Evolutionary conservation across 2,329 filamentous ascomycete genomes (phyloP), one percentile per base, ranked within the genome.

Genomic region (Meredithiella fracta): DNA sequence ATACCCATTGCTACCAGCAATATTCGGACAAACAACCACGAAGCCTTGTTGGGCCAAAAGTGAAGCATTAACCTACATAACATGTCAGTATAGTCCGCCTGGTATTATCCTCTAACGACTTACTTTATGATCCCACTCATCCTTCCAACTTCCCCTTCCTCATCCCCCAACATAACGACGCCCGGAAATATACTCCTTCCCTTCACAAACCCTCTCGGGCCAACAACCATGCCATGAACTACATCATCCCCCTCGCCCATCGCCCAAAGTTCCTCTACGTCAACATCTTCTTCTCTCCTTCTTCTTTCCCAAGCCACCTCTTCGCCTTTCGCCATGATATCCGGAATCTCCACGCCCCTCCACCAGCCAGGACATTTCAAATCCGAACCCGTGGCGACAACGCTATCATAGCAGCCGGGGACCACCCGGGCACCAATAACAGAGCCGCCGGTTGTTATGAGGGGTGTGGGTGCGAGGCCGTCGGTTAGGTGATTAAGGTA

Each of bases 31-130:
- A n/a, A 82, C 67, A 1, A 80, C 73, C 8, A 80, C 67, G 58
- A 80, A 82, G 7, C 78, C 79, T 62, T 81, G 75, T 61, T 80
- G 76, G 3, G 78, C 78, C 67, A 77, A 81, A 2, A 77, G 66
- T 1, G 73, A 72, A 0, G 71, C 68, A 59, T 80, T 79, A 72
- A 72, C 77, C 60, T 76, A 65, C 2, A 38, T 54, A n/a, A 17
- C 25, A 25, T 57, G 42, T 15, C 9, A 34, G 54, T n/a, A n/a
- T n/a, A n/a, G n/a, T n/a, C n/a, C n/a, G n/a, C n/a, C n/a, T n/a
- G n/a, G n/a, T n/a, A n/a, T n/a, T n/a, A n/a, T n/a, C n/a, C n/a
- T n/a, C 9, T 40, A 15, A 9, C 55, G 51, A 63, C 67, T 54
- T 61, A 70, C 67, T 60, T 62, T 62, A 5, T 69, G 73, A 52